Percentiles rank a stretch among this genome's conserved stretches.
These are phyloP conservation scores for Leccinum pellstonianum DNA, from an alignment of 768 basidiomycete species.

Conservation along the genomic window DNA sequence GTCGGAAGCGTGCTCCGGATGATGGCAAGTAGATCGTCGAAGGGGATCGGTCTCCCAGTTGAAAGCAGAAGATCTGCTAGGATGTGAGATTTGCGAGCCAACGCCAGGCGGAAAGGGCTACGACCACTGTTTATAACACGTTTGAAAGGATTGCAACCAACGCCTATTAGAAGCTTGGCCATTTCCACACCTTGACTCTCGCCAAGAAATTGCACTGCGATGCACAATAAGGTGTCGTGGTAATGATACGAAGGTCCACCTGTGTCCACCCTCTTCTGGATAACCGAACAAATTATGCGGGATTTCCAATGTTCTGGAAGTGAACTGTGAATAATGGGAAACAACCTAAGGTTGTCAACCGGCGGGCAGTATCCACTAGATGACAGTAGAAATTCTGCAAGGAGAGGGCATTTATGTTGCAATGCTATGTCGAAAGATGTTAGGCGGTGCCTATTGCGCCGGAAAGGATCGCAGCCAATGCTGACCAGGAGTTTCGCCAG, in stretches of 20 bases:
- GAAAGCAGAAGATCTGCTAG: background rate
- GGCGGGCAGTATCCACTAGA: background rate
- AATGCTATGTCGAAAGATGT: background rate
- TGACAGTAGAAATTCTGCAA: background rate
- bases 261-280: background rate
- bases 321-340: background rate
- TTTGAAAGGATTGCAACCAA: background rate
- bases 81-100: background rate
- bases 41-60: background rate
- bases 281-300: too few relatives aligned
- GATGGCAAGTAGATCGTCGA: background rate
- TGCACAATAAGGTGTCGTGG: background rate
- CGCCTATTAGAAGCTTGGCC: background rate
- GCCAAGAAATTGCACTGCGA: background rate
- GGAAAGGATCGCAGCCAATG: background rate
- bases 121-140: background rate
- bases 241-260: background rate
- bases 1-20: background rate
- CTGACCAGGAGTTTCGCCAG: background rate
- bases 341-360: background rate
- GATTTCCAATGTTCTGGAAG: background rate
- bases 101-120: background rate
- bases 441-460: background rate
- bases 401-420: background rate
- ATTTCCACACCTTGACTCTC: background rate